Percentiles rank a stretch among this genome's conserved stretches.
Evolutionary conservation across 73 alveolate species (phyloP).

Genomic region (Stentor roeselii): DNA sequence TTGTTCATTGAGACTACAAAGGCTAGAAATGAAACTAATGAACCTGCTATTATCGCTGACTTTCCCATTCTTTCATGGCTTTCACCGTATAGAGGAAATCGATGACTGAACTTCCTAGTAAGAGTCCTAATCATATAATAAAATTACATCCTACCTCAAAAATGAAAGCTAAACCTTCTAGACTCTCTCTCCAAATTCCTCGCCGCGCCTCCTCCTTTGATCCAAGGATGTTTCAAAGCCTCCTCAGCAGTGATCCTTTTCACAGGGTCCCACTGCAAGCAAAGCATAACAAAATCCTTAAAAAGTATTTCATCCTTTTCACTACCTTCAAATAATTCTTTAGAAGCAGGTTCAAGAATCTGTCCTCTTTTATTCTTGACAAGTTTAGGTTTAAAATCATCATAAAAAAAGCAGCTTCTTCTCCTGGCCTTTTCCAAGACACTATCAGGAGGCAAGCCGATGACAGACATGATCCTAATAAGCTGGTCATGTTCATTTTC

Average conservation of each 20-base stretch:
- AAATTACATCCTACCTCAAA: no score
- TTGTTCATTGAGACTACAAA: no score
- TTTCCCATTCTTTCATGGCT: no score
- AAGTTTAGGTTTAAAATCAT: slow-evolving; percentile 29
- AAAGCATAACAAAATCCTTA: slow-evolving; percentile 41
- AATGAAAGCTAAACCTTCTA: no score
- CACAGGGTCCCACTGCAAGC: slow-evolving; percentile 46
- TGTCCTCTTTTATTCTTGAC: slow-evolving; percentile 1
- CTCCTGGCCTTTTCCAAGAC: slow-evolving; percentile 55
- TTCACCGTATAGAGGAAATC: no score
- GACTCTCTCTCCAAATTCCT: no score
- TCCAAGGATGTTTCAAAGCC: slow-evolving; percentile 60
- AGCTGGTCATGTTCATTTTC: slow-evolving; percentile 82
- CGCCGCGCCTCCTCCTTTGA: neutral
- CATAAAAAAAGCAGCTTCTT: slow-evolving; percentile 44
- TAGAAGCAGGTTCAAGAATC: neutral
- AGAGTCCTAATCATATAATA: no score
- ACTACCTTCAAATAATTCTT: neutral
- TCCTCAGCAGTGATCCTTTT: slow-evolving; percentile 50
- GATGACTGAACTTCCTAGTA: no score
- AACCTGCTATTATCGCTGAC: no score
- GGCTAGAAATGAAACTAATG: no score
- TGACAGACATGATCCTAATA: slow-evolving; percentile 69
- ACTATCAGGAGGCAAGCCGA: slow-evolving; percentile 73
- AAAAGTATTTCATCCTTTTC: neutral